Percentiles rank a stretch among this genome's conserved stretches.
Conservation (phyloP, 345 rosid species). For the Geranium rotundifolium region DNA sequence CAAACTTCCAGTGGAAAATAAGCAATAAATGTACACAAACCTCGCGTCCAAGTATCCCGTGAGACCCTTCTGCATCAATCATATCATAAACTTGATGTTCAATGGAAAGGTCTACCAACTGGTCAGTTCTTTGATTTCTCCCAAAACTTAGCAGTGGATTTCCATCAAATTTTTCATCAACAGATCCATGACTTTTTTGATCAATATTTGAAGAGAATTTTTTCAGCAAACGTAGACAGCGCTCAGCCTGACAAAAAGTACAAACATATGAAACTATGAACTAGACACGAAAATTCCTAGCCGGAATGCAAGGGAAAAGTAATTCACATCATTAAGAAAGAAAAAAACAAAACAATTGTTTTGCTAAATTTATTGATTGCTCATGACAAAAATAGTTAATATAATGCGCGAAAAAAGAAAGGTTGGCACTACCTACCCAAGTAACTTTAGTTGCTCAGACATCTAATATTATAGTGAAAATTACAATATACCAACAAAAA, state of each 20-base stretch:
- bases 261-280: not conserved
- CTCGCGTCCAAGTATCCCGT: conserved; percentile 63
- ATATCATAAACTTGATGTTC: conserved; percentile 82
- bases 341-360: not conserved
- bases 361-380: not conserved
- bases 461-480: not conserved
- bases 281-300: not conserved
- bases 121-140: conserved; percentile 42
- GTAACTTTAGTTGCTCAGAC: not conserved
- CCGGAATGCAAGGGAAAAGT: not conserved
- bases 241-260: conserved; percentile 9
- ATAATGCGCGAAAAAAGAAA: not conserved
- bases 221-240: conserved; percentile 14
- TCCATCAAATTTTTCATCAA: conserved; percentile 22
- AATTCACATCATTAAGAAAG: not conserved
- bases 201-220: conserved; percentile 6
- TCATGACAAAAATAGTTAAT: not conserved
- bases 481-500: not conserved
- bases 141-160: conserved; percentile 52
- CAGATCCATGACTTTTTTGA: conserved; percentile 11
- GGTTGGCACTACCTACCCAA: not conserved
- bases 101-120: conserved; percentile 66
- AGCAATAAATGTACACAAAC: conserved; percentile 23
- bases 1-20: not conserved
- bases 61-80: conserved; percentile 67